Evolutionary conservation across 2,329 filamentous ascomycete species (phyloP), one percentile per base, ranked within the genome.

Genomic region (Colletotrichum kahawae): DNA sequence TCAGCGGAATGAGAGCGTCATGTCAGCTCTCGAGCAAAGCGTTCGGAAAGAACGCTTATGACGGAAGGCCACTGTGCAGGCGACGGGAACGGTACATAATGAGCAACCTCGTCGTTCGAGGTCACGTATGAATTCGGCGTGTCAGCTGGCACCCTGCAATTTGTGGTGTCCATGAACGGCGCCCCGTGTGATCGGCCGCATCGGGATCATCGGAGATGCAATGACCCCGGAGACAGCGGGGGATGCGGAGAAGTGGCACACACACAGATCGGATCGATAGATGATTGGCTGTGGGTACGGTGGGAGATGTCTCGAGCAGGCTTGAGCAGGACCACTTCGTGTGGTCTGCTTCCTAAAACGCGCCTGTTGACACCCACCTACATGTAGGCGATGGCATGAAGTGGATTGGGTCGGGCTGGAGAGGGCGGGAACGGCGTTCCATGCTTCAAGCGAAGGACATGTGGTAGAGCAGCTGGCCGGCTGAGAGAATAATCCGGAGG

Each of bases 211-310:
- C 63, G 63, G 71, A 72, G 56, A 33, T 51, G 33, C 18, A 31
- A 51, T 57, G 48, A 64, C 43, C 31, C 63, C 69, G 69, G 56
- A 34, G 27, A 34, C 60, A 27, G 48, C 63, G 69, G 69, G 56
- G 57, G 43, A 65, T 74, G 72, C 69, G 56, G 56, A 68, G 73
- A 27, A 59, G 69, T 57, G 24, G 63, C 21, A 72, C 63, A 66
- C 13, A 64, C 16, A 16, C 27, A 24, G 27, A 48, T 33, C 70
- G 63, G 34, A 16, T 67, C 48, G 48, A 36, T 18, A 14, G 51
- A 16, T 75, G 69, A 72, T 72, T 75, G 69, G 72, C 43, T 18
- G 27, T 18, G 14, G 14, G 31, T 36, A 67, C 63, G 56, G 63
- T 67, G 43, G 18, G 7, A 34, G 27, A 43, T 54, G 27, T 38